A percentile compares a stretch with the other conserved stretches of the same genome.
phyloP scores from a whole-genome alignment of 225 moss, liverwort and hornwort genomes.

The Polytrichum commune region DNA sequence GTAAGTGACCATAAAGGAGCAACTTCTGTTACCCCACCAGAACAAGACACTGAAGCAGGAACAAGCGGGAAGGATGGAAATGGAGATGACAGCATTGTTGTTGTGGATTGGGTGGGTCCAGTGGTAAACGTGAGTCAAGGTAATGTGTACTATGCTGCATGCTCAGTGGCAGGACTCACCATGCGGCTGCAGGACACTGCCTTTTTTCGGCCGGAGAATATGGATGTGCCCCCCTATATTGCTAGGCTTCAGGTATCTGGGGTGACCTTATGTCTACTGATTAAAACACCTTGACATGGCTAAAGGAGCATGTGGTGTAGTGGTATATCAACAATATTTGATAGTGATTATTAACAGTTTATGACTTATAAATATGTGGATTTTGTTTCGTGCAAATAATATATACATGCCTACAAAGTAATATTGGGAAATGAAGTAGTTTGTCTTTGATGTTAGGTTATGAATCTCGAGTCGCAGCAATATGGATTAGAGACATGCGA shows the following conservation, averaged over 20 bases:
- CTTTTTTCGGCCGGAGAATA: slow-evolving; percentile 49
- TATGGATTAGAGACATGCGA: neutral
- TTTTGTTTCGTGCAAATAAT: neutral
- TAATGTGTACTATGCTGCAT: slow-evolving; percentile 45
- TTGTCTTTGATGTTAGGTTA: neutral
- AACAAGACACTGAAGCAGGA: slow-evolving; percentile 8
- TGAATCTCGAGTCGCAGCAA: neutral
- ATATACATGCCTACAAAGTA: neutral
- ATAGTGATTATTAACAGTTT: no score
- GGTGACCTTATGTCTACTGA: neutral
- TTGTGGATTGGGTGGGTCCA: slow-evolving; percentile 54
- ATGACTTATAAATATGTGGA: neutral
- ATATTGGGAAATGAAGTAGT: neutral
- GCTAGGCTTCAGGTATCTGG: slow-evolving; percentile 53
- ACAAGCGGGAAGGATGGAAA: neutral
- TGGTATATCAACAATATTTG: neutral
- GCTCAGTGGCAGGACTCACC: slow-evolving; percentile 46
- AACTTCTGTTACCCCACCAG: neutral
- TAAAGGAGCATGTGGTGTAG: neutral
- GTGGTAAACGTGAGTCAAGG: slow-evolving; percentile 33
- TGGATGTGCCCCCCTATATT: slow-evolving; percentile 55
- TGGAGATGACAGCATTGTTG: slow-evolving; percentile 12
- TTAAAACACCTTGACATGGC: neutral
- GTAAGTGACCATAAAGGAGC: neutral
- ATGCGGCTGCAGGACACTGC: slow-evolving; percentile 49